These are phyloP conservation scores for Cantharellus cinnabarinus DNA, from an alignment of 768 basidiomycete species.

Conservation along the genomic window DNA sequence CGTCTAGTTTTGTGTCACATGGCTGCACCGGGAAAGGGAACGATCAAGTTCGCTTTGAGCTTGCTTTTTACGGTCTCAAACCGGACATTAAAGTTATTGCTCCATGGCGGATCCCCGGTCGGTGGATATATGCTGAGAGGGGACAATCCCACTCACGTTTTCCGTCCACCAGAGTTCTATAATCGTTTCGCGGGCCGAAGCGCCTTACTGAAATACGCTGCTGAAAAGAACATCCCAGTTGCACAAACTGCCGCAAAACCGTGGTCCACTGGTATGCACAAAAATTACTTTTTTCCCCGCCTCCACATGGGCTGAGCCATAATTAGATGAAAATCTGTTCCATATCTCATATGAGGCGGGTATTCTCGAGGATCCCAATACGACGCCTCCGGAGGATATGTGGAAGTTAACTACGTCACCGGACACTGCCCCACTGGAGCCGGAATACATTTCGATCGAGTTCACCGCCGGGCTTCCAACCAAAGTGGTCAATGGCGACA, in stretches of 20 bases:
- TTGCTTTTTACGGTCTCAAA: conserved; percentile 96
- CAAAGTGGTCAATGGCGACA: conserved; percentile 39
- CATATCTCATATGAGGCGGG: conserved; percentile 99
- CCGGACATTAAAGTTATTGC: conserved; percentile 98
- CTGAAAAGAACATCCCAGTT: conserved; percentile 75
- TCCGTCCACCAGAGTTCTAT: conserved; percentile 58
- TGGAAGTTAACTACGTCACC: conserved; percentile 89
- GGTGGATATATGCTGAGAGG: conserved; percentile 7
- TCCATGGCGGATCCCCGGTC: conserved; percentile 91
- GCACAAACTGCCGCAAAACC: conserved; percentile 90
- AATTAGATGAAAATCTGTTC: conserved; percentile 84
- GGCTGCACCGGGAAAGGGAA: conserved; percentile 99
- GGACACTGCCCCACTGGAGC: conserved; percentile 55
- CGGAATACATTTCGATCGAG: conserved; percentile 68
- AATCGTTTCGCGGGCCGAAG: conserved; percentile 91
- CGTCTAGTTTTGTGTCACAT: conserved; percentile 75
- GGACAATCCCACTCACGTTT: neutral
- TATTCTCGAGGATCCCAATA: conserved; percentile 92
- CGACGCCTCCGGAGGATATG: conserved; percentile 89
- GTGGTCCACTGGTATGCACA: conserved; percentile 57
- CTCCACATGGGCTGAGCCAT: neutral
- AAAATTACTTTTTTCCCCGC: neutral
- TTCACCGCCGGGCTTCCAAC: conserved; percentile 76
- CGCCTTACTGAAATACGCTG: conserved; percentile 79
- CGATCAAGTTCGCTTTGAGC: conserved; percentile 97